Percentiles rank a stretch among this genome's conserved stretches.
Conservation (phyloP, 139 green algal genomes). For the Chlorella sp. region DNA sequence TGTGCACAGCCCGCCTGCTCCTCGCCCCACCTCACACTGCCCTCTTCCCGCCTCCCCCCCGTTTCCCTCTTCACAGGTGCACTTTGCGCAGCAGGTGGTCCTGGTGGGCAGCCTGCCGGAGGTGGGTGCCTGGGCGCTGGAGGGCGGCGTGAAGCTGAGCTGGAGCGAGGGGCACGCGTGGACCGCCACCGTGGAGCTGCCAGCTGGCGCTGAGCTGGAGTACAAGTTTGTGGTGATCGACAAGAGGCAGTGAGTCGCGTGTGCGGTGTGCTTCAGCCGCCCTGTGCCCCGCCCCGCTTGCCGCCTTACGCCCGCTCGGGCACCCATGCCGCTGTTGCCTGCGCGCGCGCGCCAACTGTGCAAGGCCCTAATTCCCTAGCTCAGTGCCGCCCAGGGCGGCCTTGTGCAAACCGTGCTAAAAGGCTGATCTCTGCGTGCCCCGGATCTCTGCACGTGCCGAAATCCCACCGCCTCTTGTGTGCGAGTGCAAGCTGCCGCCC, state of each 20-base stretch:
- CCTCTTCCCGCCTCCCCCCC: too few relatives aligned
- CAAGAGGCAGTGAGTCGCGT: not conserved
- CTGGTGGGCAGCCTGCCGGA: not conserved
- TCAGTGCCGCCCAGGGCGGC: not conserved
- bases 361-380: not conserved
- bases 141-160: not conserved
- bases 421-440: too few relatives aligned
- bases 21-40: not conserved
- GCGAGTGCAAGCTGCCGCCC: too few relatives aligned
- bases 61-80: not conserved
- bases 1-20: not conserved
- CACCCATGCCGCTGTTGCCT: not conserved
- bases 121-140: not conserved
- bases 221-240: constrained; percentile 21
- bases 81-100: constrained; percentile 22
- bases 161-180: constrained; percentile 10
- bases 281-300: not conserved
- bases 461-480: too few relatives aligned
- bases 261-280: not conserved
- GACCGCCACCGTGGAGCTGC: constrained; percentile 20
- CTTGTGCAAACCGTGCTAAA: too few relatives aligned
- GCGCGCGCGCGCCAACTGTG: not conserved
- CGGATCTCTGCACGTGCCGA: too few relatives aligned
- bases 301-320: not conserved
- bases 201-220: not conserved